Base-by-base conservation (phyloP, 495 filamentous ascomycete genomes). In the Hypoxylon intermedium region DNA sequence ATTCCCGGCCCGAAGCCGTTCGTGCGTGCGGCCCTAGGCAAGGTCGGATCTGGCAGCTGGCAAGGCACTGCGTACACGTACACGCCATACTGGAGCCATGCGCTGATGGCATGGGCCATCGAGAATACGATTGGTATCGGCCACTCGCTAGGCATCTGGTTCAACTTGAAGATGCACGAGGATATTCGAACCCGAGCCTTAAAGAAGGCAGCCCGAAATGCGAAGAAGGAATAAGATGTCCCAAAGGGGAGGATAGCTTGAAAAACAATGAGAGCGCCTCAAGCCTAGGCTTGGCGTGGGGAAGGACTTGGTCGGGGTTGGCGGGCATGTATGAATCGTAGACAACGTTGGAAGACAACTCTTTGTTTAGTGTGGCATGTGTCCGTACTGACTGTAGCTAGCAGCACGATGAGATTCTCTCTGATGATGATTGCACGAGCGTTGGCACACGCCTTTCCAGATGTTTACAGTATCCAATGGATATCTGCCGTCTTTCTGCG, bases 1-100 rank as follows among this genome's bases (percentile, higher is more conserved):
- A 89, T 97, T 50, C 94, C 95, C 9, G 91, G 79, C 51, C 89
- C 93, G 5, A 88, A 85, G 72, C 76, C 79, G 36, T 98, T 97
- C 71, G 95, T 99, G 13, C 82, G 83, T 57, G 76, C 89, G 2
- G 85, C 87, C 5, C 77, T 99, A 65, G 77, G 82, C 36, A 97
- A 92, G 83, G 83, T 99, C 59, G 93, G 93, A 5, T 77, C 86
- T 38, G 85, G 83, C 63, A 86, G 91, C 52, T 90, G 89, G 33
- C 87, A 91, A 56, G 76, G 79, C 9, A 87, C 89, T 68, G 84
- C 86, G 15, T 88, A 87, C 73, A 94, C 89, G 37, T 91, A 89
- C 53, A 96, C 92, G 9, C 95, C 95, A 7, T 96, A 87, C 73
- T 97, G 92, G 92, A 89, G 83, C 54, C 95, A 99, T 76, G 90